These are phyloP conservation scores for Puccinia hordei DNA, from an alignment of 1,284 basidiomycete species.

Conservation along the genomic window DNA sequence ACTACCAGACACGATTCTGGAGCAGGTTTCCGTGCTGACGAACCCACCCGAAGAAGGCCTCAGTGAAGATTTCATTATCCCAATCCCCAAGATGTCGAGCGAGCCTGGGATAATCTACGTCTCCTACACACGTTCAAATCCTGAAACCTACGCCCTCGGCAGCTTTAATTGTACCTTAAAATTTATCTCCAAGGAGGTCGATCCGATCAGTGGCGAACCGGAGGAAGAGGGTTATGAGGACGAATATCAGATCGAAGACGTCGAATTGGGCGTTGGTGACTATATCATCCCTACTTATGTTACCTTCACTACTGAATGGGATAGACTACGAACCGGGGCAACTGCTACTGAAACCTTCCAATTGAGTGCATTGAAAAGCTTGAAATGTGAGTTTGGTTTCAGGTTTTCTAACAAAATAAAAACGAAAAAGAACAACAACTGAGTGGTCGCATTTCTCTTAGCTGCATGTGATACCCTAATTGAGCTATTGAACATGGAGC, in stretches of 20 bases:
- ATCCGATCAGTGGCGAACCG: conserved; percentile 92
- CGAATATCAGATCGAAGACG: conserved; percentile 95
- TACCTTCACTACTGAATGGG: conserved; percentile 92
- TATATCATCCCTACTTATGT: conserved; percentile 91
- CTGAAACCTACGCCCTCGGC: conserved; percentile 75
- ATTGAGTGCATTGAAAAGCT: conserved; percentile 84
- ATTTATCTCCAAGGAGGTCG: conserved; percentile 95
- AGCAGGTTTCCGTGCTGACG: conserved; percentile 94
- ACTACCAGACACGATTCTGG: conserved; percentile 94
- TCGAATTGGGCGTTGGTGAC: conserved; percentile 90
- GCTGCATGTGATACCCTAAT: conserved; percentile 89
- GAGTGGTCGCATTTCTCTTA: conserved; percentile 59
- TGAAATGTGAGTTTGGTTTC: conserved; percentile 72
- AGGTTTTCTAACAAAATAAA: conserved; percentile 45
- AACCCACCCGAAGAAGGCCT: conserved; percentile 75
- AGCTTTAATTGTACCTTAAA: conserved; percentile 93
- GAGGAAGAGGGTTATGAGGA: conserved; percentile 98
- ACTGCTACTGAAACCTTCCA: conserved; percentile 90
- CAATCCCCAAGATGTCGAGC: conserved; percentile 57
- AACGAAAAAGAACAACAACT: neutral
- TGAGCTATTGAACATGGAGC: conserved; percentile 94
- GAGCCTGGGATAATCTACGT: conserved; percentile 87
- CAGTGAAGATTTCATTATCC: conserved; percentile 93
- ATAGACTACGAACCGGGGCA: conserved; percentile 74
- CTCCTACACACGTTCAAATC: conserved; percentile 81